phyloP scores from a whole-genome alignment of 2,329 filamentous ascomycete genomes.

The Whalleya microplaca region DNA sequence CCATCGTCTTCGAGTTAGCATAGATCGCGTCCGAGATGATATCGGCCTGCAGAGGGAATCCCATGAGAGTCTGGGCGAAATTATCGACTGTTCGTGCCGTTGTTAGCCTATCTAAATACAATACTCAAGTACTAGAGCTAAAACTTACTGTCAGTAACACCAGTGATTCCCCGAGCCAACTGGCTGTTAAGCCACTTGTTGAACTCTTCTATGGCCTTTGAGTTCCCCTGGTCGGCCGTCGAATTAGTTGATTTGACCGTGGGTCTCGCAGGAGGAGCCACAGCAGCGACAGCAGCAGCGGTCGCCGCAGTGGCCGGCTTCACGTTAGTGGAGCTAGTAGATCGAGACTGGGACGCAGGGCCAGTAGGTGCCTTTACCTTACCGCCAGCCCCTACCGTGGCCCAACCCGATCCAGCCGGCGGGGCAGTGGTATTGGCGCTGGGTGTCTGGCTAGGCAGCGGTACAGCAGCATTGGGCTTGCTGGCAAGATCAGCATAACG shows the following conservation, averaged over 20 bases:
- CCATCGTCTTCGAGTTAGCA: constrained; percentile 82
- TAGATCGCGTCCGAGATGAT: constrained; percentile 93
- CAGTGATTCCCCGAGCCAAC: constrained; percentile 71
- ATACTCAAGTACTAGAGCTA: not conserved
- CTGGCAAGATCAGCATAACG: constrained; percentile 93
- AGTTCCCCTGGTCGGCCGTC: constrained; percentile 48
- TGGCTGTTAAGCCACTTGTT: constrained; percentile 88
- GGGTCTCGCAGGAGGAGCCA: constrained; percentile 53
- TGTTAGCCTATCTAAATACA: constrained; percentile 37
- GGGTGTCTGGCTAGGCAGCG: constrained; percentile 46
- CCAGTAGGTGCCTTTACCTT: constrained; percentile 80
- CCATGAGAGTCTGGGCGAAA: constrained; percentile 76
- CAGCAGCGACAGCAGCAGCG: too few relatives aligned
- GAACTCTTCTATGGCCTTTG: constrained; percentile 82
- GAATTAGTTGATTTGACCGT: constrained; percentile 53
- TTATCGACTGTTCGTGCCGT: constrained; percentile 64
- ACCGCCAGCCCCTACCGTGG: constrained; percentile 90
- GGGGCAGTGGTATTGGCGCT: constrained; percentile 43
- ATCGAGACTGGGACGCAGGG: constrained; percentile 53
- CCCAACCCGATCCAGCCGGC: constrained; percentile 73
- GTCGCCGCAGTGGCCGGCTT: constrained; percentile 46
- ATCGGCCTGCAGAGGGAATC: constrained; percentile 75
- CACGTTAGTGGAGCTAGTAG: constrained; percentile 46
- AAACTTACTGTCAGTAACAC: constrained; percentile 56
- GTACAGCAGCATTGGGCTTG: constrained; percentile 56